Evolutionary conservation across 371 early-diverging fungal genomes (phyloP).

Genomic region (Circinella umbellata): DNA sequence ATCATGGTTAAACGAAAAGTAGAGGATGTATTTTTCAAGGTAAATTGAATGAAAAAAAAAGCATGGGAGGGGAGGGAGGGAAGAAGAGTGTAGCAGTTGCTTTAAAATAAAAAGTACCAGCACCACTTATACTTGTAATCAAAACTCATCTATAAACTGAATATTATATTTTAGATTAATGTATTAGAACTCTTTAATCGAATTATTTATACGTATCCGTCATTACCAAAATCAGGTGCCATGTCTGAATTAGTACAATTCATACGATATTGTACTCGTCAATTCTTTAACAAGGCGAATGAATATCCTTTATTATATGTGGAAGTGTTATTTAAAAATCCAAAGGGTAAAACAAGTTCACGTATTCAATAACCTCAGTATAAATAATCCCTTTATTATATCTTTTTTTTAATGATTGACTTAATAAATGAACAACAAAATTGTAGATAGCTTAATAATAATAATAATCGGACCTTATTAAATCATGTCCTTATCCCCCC

Average conservation of each 20-base stretch:
- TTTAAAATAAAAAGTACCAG: not conserved
- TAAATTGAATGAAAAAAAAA: conserved; percentile 18
- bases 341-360: conserved; percentile 3
- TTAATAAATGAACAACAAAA: not conserved
- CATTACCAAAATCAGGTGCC: conserved; percentile 34
- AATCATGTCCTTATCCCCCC: no score
- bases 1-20: conserved; percentile 65
- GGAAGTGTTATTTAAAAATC: conserved; percentile 47
- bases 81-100: no score
- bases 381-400: no score
- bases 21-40: conserved; percentile 66
- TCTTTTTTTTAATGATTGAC: no score
- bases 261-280: conserved; percentile 53
- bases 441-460: not conserved
- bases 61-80: no score
- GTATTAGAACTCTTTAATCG: conserved; percentile 67
- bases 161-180: conserved; percentile 44
- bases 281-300: conserved; percentile 59
- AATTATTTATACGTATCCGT: conserved; percentile 41
- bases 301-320: conserved; percentile 63
- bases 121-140: no score
- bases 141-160: not conserved
- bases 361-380: not conserved
- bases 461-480: no score
- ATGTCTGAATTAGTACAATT: conserved; percentile 56